Evolutionary conservation across 805 yeast genomes (phyloP).

Genomic region (Debaryomyces maramus): DNA sequence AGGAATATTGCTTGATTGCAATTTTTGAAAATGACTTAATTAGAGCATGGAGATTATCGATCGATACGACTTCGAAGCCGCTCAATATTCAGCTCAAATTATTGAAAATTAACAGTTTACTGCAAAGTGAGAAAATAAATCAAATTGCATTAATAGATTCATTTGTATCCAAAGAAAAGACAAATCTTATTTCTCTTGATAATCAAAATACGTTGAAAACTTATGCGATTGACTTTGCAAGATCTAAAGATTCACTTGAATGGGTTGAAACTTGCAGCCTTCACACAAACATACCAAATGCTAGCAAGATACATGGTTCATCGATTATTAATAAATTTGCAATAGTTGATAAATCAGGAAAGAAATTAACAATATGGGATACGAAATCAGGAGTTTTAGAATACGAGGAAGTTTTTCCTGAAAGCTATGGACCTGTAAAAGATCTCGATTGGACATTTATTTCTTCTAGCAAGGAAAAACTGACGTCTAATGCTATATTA

Average conservation of each 20-base stretch:
- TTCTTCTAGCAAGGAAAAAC: constrained; percentile 17
- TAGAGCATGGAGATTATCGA: constrained; percentile 43
- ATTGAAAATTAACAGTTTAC: constrained; percentile 39
- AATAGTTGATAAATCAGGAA: constrained; percentile 56
- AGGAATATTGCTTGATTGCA: constrained; percentile 46
- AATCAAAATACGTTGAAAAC: constrained; percentile 28
- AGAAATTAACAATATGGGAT: constrained; percentile 76
- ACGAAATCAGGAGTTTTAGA: constrained; percentile 65
- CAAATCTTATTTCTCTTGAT: constrained; percentile 54
- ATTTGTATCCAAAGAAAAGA: constrained; percentile 20
- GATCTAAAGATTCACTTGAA: constrained; percentile 4
- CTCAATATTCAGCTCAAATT: constrained; percentile 18
- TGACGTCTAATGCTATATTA: constrained; percentile 52
- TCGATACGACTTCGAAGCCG: constrained; percentile 7
- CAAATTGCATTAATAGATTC: constrained; percentile 49
- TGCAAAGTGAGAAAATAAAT: constrained; percentile 38
- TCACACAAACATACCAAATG: constrained; percentile 54
- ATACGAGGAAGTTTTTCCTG: constrained; percentile 47
- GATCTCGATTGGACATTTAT: constrained; percentile 90
- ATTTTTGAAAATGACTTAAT: constrained; percentile 41
- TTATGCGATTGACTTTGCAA: constrained; percentile 13
- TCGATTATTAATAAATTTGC: constrained; percentile 71
- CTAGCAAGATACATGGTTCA: constrained; percentile 66
- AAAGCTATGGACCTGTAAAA: constrained; percentile 39
- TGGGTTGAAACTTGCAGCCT: constrained; percentile 58